Percentiles rank a stretch among this genome's conserved stretches.
Conservation (phyloP, 2,329 filamentous ascomycete species). For the Colletotrichum chlorophyti region DNA sequence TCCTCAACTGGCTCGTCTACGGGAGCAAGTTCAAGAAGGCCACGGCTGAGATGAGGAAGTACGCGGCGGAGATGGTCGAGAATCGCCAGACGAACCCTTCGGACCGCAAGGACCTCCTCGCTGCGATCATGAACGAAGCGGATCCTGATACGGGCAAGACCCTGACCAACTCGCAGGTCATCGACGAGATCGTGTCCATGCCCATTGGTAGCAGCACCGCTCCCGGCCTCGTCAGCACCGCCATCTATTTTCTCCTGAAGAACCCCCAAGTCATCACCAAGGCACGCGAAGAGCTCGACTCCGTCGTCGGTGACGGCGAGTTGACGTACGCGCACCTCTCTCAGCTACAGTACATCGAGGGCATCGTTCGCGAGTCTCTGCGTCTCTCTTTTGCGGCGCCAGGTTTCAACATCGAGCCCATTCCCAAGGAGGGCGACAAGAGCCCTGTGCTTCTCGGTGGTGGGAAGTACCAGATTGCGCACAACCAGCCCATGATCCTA, state of each 20-base stretch:
- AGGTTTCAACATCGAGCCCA: slow-evolving; percentile 60
- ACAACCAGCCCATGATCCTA: slow-evolving; percentile 56
- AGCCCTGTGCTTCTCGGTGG: slow-evolving; percentile 53
- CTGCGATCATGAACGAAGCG: slow-evolving; percentile 62
- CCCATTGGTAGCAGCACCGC: slow-evolving; percentile 63
- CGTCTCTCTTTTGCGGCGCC: slow-evolving; percentile 62
- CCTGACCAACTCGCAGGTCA: slow-evolving; percentile 65
- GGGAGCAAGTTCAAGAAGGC: slow-evolving; percentile 59
- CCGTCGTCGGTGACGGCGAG: slow-evolving; percentile 52
- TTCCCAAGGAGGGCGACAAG: slow-evolving; percentile 47
- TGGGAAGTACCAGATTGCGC: slow-evolving; percentile 55
- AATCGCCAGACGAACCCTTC: slow-evolving; percentile 59
- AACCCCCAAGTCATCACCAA: slow-evolving; percentile 54
- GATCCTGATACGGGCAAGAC: slow-evolving; percentile 67
- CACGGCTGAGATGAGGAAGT: slow-evolving; percentile 61
- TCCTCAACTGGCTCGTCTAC: slow-evolving; percentile 61
- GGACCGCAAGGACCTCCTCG: slow-evolving; percentile 65
- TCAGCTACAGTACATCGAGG: slow-evolving; percentile 60
- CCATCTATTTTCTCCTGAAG: slow-evolving; percentile 58
- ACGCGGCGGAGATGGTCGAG: slow-evolving; percentile 63
- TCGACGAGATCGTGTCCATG: slow-evolving; percentile 74
- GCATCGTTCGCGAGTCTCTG: slow-evolving; percentile 59
- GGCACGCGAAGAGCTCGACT: slow-evolving; percentile 61
- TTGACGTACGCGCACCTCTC: slow-evolving; percentile 55
- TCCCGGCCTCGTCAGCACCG: slow-evolving; percentile 50